Percentiles rank a stretch among this genome's conserved stretches.
Evolutionary conservation across 2,329 filamentous ascomycete species (phyloP).

Genomic region (Claviceps africana): DNA sequence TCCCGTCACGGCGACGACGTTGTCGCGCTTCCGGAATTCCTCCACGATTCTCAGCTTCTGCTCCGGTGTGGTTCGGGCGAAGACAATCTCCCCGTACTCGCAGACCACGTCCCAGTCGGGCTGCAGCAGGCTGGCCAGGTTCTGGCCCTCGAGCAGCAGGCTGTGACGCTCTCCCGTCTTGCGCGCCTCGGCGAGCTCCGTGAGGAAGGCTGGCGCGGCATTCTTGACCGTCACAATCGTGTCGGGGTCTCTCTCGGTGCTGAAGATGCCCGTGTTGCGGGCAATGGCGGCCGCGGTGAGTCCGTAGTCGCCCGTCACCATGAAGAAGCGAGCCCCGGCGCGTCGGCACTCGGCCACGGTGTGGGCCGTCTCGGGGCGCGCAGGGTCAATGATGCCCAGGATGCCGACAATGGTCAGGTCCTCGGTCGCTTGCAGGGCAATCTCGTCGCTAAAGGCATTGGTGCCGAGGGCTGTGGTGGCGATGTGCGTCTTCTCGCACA

Average conservation of each 20-base stretch:
- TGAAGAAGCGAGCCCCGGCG: conserved; percentile 30
- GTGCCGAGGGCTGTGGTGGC: conserved; percentile 19
- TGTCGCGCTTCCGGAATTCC: conserved; percentile 44
- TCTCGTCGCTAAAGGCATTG: conserved; percentile 37
- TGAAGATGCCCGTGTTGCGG: conserved; percentile 50
- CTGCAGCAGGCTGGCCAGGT: conserved; percentile 38
- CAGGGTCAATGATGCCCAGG: conserved; percentile 35
- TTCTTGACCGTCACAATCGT: conserved; percentile 15
- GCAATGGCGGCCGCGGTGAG: conserved; percentile 53
- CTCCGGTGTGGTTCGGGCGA: conserved; percentile 53
- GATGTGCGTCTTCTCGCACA: conserved; percentile 24
- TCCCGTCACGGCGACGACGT: conserved; percentile 58
- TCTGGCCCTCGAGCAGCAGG: conserved; percentile 38
- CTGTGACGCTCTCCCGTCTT: conserved; percentile 11
- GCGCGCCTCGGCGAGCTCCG: conserved; percentile 11
- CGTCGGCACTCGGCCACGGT: conserved; percentile 28
- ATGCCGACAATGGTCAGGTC: conserved; percentile 36
- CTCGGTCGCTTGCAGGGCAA: conserved; percentile 23
- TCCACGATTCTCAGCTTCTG: conserved; percentile 62
- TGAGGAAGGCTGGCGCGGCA: conserved; percentile 3
- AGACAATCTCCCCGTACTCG: conserved; percentile 45
- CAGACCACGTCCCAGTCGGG: conserved; percentile 32
- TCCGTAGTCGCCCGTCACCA: conserved; percentile 34
- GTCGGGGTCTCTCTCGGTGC: conserved; percentile 29
- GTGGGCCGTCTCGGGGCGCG: conserved; percentile 27